phyloP scores from a whole-genome alignment of 139 green algal species.

The Chlamydomonas urium region DNA sequence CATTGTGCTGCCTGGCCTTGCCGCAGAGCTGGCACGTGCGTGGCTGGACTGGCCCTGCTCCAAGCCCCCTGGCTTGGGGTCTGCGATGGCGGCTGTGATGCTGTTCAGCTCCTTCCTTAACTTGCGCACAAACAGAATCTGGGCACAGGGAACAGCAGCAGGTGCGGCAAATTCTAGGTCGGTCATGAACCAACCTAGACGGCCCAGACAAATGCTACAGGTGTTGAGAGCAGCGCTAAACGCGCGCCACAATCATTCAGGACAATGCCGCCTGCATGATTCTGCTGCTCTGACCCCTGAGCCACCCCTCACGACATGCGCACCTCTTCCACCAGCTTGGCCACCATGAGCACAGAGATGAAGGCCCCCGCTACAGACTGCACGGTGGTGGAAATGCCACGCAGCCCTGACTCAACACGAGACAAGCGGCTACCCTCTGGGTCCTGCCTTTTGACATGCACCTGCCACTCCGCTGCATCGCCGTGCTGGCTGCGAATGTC shows the following conservation, averaged over 20 bases:
- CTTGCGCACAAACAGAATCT: constrained; percentile 1
- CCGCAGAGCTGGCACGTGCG: too few species aligned
- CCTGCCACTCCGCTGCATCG: constrained; percentile 18
- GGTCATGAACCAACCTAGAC: background rate
- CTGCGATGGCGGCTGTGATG: background rate
- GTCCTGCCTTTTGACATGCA: constrained; percentile 12
- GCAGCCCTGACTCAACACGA: constrained; percentile 7
- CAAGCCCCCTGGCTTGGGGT: background rate
- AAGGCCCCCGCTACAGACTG: constrained; percentile 4
- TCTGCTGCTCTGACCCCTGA: too few species aligned
- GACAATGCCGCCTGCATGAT: constrained; percentile 18
- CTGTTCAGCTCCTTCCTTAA: background rate
- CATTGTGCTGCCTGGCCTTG: too few species aligned
- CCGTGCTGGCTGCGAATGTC: constrained; percentile 23
- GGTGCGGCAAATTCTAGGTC: background rate
- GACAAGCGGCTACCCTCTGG: background rate
- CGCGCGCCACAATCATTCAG: too few species aligned
- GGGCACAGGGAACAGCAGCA: background rate
- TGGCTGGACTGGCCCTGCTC: too few species aligned
- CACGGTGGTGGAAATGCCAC: background rate
- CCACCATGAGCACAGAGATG: constrained; percentile 34
- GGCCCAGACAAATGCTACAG: too few species aligned
- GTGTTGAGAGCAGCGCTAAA: too few species aligned
- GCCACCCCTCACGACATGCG: too few species aligned
- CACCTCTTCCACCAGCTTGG: constrained; percentile 44